Conservation (phyloP, 1,139 yeast genomes). For the Lodderomyces margitis region DNA sequence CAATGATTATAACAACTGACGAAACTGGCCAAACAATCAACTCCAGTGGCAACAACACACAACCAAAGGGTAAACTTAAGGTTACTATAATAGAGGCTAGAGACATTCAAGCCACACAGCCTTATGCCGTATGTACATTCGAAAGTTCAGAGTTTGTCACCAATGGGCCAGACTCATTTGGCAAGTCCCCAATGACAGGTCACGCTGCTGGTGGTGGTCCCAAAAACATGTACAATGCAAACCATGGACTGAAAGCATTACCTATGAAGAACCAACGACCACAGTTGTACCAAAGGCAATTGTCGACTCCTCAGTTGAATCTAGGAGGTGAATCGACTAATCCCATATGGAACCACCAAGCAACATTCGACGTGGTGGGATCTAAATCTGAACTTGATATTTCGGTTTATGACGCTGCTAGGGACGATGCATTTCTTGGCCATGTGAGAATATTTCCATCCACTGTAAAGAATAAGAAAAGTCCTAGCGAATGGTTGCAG, state of each 20-base stretch:
- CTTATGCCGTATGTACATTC: conserved; percentile 91
- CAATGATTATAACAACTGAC: conserved; percentile 46
- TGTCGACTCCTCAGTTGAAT: conserved; percentile 61
- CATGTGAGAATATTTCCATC: conserved; percentile 74
- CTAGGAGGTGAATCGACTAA: conserved; percentile 38
- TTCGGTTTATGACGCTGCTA: conserved; percentile 80
- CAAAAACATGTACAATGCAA: conserved; percentile 15
- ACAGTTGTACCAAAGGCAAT: conserved; percentile 57
- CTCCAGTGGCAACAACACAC: conserved; percentile 17
- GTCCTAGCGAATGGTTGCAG: conserved; percentile 64
- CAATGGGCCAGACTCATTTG: conserved; percentile 69
- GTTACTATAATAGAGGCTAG: conserved; percentile 81
- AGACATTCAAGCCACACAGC: conserved; percentile 57
- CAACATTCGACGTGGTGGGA: conserved; percentile 87
- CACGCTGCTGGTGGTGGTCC: conserved; percentile 9
- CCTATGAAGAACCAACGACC: conserved; percentile 34
- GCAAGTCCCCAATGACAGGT: conserved; percentile 43
- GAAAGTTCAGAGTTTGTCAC: conserved; percentile 91
- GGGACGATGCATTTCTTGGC: conserved; percentile 83
- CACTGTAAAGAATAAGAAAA: conserved; percentile 39
- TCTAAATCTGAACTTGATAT: conserved; percentile 80
- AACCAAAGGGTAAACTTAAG: conserved; percentile 78
- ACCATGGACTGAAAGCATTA: conserved; percentile 17
- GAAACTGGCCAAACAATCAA: conserved; percentile 37
- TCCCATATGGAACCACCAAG: conserved; percentile 89